These are phyloP conservation scores for Colletotrichum spaethianum DNA, from an alignment of 2,329 filamentous ascomycete genomes.

Conservation along the genomic window DNA sequence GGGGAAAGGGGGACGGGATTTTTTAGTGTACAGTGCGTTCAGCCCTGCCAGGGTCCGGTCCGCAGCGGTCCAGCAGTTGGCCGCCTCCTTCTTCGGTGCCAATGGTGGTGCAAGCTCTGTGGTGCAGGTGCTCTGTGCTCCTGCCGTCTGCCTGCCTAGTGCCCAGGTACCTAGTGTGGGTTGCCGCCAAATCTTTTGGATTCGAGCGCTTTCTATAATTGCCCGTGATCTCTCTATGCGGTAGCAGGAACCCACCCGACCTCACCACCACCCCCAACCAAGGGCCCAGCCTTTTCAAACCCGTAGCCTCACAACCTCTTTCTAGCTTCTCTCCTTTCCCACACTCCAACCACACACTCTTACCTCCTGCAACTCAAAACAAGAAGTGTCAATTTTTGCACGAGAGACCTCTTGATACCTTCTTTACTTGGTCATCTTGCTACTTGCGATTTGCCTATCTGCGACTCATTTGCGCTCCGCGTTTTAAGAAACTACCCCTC, in stretches of 20 bases:
- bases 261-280: constrained; percentile 28
- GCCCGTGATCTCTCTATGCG: constrained; percentile 40
- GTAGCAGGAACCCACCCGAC: constrained; percentile 37
- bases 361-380: constrained; percentile 9
- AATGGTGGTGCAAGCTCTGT: constrained; percentile 1
- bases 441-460: constrained; percentile 20
- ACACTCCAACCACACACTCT: constrained; percentile 13
- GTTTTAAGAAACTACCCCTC: constrained; percentile 36
- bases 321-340: constrained; percentile 23
- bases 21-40: constrained; percentile 25
- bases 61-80: constrained; percentile 14
- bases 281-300: constrained; percentile 38
- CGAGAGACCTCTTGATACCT: not conserved
- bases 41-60: constrained; percentile 42
- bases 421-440: not conserved
- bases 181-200: constrained; percentile 38
- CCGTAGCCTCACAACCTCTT: constrained; percentile 37
- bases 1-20: constrained; percentile 20
- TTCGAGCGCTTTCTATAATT: constrained; percentile 42
- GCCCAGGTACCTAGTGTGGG: constrained; percentile 19
- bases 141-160: constrained; percentile 8
- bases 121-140: constrained; percentile 10
- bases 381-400: constrained; percentile 12
- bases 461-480: constrained; percentile 36
- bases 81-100: not conserved